A percentile compares a stretch with the other conserved stretches of the same genome.
phyloP scores from a whole-genome alignment of 495 filamentous ascomycete genomes.

The Lasiosphaeria miniovina region DNA sequence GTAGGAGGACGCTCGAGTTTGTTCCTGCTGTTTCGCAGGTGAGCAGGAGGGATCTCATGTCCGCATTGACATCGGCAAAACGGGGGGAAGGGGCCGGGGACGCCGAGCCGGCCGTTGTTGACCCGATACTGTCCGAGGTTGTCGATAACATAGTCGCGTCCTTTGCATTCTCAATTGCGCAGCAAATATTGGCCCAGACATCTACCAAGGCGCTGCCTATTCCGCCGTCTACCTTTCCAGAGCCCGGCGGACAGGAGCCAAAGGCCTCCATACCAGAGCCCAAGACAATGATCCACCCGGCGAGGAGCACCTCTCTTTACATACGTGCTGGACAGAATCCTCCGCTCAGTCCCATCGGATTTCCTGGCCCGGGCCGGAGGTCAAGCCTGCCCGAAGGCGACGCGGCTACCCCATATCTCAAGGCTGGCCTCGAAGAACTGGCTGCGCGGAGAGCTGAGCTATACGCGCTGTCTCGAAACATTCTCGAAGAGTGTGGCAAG shows the following conservation, averaged over 20 bases:
- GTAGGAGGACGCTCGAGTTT: constrained; percentile 72
- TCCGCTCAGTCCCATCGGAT: constrained; percentile 45
- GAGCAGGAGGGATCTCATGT: constrained; percentile 69
- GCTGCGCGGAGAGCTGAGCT: constrained; percentile 79
- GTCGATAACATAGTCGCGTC: constrained; percentile 81
- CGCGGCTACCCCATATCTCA: constrained; percentile 42
- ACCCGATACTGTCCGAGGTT: constrained; percentile 46
- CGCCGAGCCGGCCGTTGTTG: constrained; percentile 9
- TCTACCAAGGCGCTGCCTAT: constrained; percentile 65
- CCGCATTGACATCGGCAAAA: constrained; percentile 36
- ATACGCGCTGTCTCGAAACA: constrained; percentile 70
- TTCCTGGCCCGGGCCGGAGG: constrained; percentile 36
- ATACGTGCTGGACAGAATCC: constrained; percentile 32
- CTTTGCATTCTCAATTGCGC: constrained; percentile 76
- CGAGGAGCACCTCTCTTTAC: constrained; percentile 50
- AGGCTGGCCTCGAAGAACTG: constrained; percentile 75
- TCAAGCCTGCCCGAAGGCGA: constrained; percentile 26
- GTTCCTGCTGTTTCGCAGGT: constrained; percentile 73
- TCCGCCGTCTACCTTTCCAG: constrained; percentile 54
- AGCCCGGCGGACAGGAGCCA: constrained; percentile 43
- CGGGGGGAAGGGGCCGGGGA: constrained; percentile 24
- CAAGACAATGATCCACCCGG: constrained; percentile 63
- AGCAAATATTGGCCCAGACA: constrained; percentile 75
- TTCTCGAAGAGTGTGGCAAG: constrained; percentile 70
- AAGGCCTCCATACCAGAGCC: constrained; percentile 56